Evolutionary conservation across 2,329 filamentous ascomycete species (phyloP).

Genomic region (Fusarium verticillioides): DNA sequence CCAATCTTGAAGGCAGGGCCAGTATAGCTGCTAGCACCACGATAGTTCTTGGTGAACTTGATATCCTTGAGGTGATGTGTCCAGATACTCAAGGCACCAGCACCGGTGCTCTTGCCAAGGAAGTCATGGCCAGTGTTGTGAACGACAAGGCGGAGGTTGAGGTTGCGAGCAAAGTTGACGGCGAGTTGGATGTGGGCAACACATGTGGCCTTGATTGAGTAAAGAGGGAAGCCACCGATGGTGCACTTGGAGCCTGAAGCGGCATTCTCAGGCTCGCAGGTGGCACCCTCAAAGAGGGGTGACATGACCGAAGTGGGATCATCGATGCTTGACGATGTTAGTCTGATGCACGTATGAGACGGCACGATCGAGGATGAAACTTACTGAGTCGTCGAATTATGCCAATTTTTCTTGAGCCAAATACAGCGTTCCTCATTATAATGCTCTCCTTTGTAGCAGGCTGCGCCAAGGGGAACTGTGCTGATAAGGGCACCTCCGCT

Average conservation of each 20-base stretch:
- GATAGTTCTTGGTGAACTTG: constrained; percentile 55
- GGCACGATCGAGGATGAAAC: neutral
- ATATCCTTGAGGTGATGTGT: constrained; percentile 55
- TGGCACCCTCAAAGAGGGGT: constrained; percentile 53
- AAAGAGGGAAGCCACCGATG: constrained; percentile 56
- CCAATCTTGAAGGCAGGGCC: constrained; percentile 64
- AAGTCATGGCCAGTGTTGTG: constrained; percentile 65
- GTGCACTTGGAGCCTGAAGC: constrained; percentile 47
- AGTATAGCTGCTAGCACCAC: constrained; percentile 53
- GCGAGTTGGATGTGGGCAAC: constrained; percentile 59
- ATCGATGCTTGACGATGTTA: constrained; percentile 32
- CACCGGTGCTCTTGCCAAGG: constrained; percentile 68
- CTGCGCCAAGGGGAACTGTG: constrained; percentile 48
- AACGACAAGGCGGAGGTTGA: constrained; percentile 61
- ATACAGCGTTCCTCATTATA: constrained; percentile 9
- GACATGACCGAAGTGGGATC: constrained; percentile 56
- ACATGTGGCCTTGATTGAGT: constrained; percentile 55
- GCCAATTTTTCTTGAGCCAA: neutral
- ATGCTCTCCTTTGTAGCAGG: constrained; percentile 46
- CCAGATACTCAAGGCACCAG: constrained; percentile 53
- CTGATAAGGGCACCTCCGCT: constrained; percentile 47
- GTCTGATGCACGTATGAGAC: neutral
- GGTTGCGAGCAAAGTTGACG: constrained; percentile 58
- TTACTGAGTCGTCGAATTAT: constrained; percentile 29
- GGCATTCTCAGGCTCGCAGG: constrained; percentile 49